Percentiles rank a stretch among this genome's conserved stretches.
Evolutionary conservation across 495 filamentous ascomycete genomes (phyloP).

Genomic region (Letharia columbiana): DNA sequence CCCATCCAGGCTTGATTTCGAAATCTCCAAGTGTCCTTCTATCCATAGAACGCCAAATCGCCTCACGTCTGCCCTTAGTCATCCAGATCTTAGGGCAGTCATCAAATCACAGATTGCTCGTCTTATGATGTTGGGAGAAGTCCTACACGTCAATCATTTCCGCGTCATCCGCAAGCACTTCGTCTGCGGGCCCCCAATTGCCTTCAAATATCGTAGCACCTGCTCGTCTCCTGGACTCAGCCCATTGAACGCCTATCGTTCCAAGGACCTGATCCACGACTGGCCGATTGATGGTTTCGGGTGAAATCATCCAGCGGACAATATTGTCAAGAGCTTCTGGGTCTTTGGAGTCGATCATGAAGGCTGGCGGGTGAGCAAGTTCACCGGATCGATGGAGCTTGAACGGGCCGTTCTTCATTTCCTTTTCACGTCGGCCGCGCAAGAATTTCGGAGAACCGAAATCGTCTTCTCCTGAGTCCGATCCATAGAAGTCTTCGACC

Average conservation of each 20-base stretch:
- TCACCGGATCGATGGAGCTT: conserved; percentile 49
- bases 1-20: conserved; percentile 4
- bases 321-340: conserved; percentile 70
- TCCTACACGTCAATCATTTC: conserved; percentile 62
- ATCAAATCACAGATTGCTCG: conserved; percentile 4
- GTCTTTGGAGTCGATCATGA: conserved; percentile 71
- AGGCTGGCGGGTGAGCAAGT: conserved; percentile 65
- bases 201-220: conserved; percentile 91
- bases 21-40: conserved; percentile 11
- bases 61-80: conserved; percentile 1
- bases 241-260: conserved; percentile 65
- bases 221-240: conserved; percentile 60
- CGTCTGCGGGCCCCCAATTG: conserved; percentile 81
- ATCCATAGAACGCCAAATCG: conserved; percentile 17
- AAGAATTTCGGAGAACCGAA: conserved; percentile 26
- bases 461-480: conserved; percentile 41
- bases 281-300: conserved; percentile 64
- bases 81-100: conserved; percentile 13
- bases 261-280: conserved; percentile 61
- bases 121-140: not conserved
- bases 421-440: conserved; percentile 19
- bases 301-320: conserved; percentile 80
- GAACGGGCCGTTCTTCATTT: conserved; percentile 22
- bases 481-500: conserved; percentile 44
- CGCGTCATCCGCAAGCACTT: conserved; percentile 58